phyloP scores from a whole-genome alignment of 495 filamentous ascomycete genomes.

The Aspergillus taichungensis region DNA sequence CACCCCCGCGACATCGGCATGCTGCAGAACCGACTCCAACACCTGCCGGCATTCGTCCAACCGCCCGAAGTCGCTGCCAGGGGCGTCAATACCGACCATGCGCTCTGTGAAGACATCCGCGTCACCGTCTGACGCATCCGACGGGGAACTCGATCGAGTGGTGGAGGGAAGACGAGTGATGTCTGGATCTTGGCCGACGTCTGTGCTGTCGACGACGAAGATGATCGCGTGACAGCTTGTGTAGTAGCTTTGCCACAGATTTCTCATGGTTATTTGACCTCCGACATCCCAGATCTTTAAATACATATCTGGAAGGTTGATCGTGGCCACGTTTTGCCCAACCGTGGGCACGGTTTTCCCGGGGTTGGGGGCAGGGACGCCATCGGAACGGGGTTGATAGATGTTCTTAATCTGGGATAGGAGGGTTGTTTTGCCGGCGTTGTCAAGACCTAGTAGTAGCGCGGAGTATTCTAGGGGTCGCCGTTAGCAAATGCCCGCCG shows the following conservation, averaged over 20 bases:
- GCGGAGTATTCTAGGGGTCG: slow-evolving; percentile 77
- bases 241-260: slow-evolving; percentile 96
- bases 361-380: slow-evolving; percentile 42
- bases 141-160: slow-evolving; percentile 23
- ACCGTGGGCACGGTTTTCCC: slow-evolving; percentile 87
- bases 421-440: slow-evolving; percentile 97
- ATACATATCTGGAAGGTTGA: slow-evolving; percentile 83
- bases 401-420: slow-evolving; percentile 90
- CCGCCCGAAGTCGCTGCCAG: slow-evolving; percentile 51
- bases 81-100: slow-evolving; percentile 32
- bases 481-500: background rate
- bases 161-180: slow-evolving; percentile 24
- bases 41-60: slow-evolving; percentile 85
- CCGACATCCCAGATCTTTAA: slow-evolving; percentile 98
- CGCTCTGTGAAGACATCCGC: slow-evolving; percentile 26
- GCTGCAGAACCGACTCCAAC: slow-evolving; percentile 73
- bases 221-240: slow-evolving; percentile 89
- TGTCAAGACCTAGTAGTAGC: slow-evolving; percentile 93
- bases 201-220: slow-evolving; percentile 90
- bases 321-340: slow-evolving; percentile 90
- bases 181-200: slow-evolving; percentile 71
- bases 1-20: slow-evolving; percentile 78
- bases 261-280: slow-evolving; percentile 79
- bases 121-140: slow-evolving; percentile 14
- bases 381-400: slow-evolving; percentile 56